Percentiles rank a stretch among this genome's conserved stretches.
Evolutionary conservation across 192 early-diverging fungal genomes (phyloP).

Genomic region (Linnemannia schmuckeri): DNA sequence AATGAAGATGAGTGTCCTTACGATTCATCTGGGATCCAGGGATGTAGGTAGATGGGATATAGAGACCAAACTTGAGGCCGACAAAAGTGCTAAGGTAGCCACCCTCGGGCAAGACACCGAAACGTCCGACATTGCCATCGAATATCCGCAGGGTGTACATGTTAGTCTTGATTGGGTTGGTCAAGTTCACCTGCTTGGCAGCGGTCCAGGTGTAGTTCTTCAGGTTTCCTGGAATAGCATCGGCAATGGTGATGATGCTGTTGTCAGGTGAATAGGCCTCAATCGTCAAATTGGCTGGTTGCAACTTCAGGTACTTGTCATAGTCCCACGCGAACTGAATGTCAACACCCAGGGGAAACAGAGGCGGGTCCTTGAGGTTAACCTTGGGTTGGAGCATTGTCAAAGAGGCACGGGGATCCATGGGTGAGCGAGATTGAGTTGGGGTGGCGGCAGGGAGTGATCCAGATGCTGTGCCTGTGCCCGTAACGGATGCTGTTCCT

Average conservation of each 20-base stretch:
- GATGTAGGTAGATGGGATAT: constrained; percentile 3
- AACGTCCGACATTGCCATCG: constrained; percentile 9
- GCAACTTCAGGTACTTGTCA: constrained; percentile 20
- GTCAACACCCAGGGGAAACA: constrained; percentile 35
- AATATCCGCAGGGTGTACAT: constrained; percentile 18
- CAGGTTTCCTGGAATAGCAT: constrained; percentile 32
- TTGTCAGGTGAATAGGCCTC: constrained; percentile 19
- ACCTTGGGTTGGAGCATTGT: constrained; percentile 34
- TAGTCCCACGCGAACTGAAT: constrained; percentile 33
- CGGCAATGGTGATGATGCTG: constrained; percentile 39
- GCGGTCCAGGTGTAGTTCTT: constrained; percentile 47
- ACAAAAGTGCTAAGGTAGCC: constrained; percentile 31
- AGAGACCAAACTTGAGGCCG: constrained; percentile 40
- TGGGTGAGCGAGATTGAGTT: constrained; percentile 5
- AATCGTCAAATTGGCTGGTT: constrained; percentile 38
- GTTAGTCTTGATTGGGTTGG: constrained; percentile 18
- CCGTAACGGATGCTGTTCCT: neutral
- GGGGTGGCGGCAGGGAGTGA: neutral
- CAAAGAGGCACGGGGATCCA: constrained; percentile 21
- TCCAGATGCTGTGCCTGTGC: neutral
- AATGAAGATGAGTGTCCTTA: constrained; percentile 12
- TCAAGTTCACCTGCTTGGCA: constrained; percentile 22
- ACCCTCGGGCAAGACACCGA: constrained; percentile 29
- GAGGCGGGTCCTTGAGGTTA: constrained; percentile 13
- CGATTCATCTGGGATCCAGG: constrained; percentile 27